Conservation (phyloP, 257 asterid genomes). For the Handroanthus guayacan region DNA sequence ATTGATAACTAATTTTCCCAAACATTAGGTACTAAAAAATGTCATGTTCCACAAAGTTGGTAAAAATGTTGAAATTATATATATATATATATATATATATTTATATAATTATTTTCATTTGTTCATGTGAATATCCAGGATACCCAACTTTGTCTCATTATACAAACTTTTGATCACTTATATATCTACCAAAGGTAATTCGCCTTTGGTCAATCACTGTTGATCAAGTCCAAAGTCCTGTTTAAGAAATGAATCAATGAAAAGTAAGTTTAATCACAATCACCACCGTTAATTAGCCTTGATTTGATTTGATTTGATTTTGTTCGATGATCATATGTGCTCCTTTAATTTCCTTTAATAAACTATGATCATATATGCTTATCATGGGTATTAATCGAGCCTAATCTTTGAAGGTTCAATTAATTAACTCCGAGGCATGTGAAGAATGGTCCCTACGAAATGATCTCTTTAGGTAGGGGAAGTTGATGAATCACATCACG, state of each 20-base stretch:
- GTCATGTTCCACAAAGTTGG: too few relatives aligned
- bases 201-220: background rate
- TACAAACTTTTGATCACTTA: too few relatives aligned
- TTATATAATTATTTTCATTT: too few relatives aligned
- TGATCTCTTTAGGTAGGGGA: slow-evolving; percentile 40
- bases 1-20: too few relatives aligned
- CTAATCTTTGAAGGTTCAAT: background rate
- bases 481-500: slow-evolving; percentile 39
- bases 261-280: slow-evolving; percentile 11
- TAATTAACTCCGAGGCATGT: slow-evolving; percentile 31
- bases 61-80: too few relatives aligned
- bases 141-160: too few relatives aligned
- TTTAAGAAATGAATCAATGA: background rate
- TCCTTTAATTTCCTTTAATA: too few relatives aligned
- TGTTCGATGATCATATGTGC: too few relatives aligned
- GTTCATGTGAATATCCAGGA: background rate
- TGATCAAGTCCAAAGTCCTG: background rate
- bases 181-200: too few relatives aligned
- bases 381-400: slow-evolving; percentile 25
- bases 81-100: too few relatives aligned
- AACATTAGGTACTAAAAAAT: too few relatives aligned
- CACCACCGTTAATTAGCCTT: slow-evolving; percentile 21
- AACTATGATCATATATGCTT: background rate
- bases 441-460: slow-evolving; percentile 43
- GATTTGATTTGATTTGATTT: background rate